Percentiles rank a stretch among this genome's conserved stretches.
phyloP scores from a whole-genome alignment of 2,329 filamentous ascomycete genomes.

The Fusarium oxysporum region DNA sequence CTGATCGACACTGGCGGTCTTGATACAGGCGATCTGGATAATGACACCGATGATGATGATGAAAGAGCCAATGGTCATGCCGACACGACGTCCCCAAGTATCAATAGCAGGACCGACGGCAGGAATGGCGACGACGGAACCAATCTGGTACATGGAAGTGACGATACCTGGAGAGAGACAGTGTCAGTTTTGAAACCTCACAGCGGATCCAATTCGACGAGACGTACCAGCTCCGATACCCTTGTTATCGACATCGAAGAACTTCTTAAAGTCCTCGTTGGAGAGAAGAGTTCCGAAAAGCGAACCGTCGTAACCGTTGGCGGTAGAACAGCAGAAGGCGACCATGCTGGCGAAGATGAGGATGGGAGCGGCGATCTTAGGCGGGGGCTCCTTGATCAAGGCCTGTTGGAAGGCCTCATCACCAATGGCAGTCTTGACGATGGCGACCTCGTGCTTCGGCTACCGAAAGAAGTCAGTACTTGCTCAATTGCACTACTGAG shows the following conservation, averaged over 20 bases:
- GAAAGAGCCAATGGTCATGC: slow-evolving; percentile 59
- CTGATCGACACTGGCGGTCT: slow-evolving; percentile 46
- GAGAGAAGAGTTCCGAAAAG: slow-evolving; percentile 61
- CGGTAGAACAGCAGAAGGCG: slow-evolving; percentile 47
- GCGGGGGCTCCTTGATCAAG: slow-evolving; percentile 47
- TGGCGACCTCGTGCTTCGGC: slow-evolving; percentile 24
- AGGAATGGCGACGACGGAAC: slow-evolving; percentile 60
- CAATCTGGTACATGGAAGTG: slow-evolving; percentile 61
- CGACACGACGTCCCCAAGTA: slow-evolving; percentile 59
- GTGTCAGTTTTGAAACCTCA: too few species aligned
- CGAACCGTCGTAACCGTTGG: slow-evolving; percentile 59
- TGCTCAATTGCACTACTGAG: neutral
- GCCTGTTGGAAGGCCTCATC: slow-evolving; percentile 47
- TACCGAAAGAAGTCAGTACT: neutral
- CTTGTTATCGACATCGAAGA: slow-evolving; percentile 53
- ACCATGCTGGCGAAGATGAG: slow-evolving; percentile 42
- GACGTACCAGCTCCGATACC: slow-evolving; percentile 40
- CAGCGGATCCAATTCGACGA: too few species aligned
- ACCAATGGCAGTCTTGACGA: slow-evolving; percentile 41
- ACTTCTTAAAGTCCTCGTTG: slow-evolving; percentile 60
- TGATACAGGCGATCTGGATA: slow-evolving; percentile 56
- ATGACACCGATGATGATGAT: slow-evolving; percentile 59
- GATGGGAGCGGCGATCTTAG: slow-evolving; percentile 25
- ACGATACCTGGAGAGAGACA: slow-evolving; percentile 30
- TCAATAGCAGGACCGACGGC: slow-evolving; percentile 62